Base-by-base conservation (phyloP, 176 grass and related monocot genomes). In the Oryza officinalis region DNA sequence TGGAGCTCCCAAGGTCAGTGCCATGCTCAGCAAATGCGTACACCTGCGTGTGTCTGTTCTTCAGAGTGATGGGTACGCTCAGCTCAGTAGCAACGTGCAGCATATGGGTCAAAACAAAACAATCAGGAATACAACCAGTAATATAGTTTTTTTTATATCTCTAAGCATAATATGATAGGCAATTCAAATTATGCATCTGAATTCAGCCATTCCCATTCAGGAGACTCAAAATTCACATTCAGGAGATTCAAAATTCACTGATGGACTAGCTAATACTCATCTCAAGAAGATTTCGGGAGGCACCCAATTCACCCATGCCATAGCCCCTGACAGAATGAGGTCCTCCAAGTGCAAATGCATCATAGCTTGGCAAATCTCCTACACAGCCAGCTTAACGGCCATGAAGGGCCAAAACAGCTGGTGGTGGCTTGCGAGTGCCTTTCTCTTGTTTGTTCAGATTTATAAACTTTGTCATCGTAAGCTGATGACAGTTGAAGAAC, bases 321-420 rank as follows among this genome's bases (percentile, higher is more conserved):
- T 94, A 98, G 59, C 93, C 96, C 75, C 96, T 92, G 30, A 98
- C 91, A 5, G 96, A 96, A 71, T 98, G 93, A 77, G 96, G 93
- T 1, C 96, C 96, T 52, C 96, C 96, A 59, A 98, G 96, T 63
- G 93, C 86, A 78, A 94, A 98, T 20, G 93, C 91, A 81, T 98
- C 96, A 85, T 98, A 98, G 80, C 89, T 96, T 64, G 93, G 93
- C 47, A 98, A 67, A 81, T 98, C 96, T 72, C 93, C 96, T 13
- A 95, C 93, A 75, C 91, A 98, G 8, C 93, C 96, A 18, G 91
- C 93, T 57, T 92, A 98, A 89, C 95, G 93, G 9, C 93, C 87
- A 83, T 98, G 96, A 72, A 98, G 74, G 64, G 95, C 96, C 59
- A 98, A 88, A 79, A 98, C 80, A 57, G 93, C 89, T 31, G 96